Conservation (phyloP, 208 protist species). For the Borovskyia barvae region DNA sequence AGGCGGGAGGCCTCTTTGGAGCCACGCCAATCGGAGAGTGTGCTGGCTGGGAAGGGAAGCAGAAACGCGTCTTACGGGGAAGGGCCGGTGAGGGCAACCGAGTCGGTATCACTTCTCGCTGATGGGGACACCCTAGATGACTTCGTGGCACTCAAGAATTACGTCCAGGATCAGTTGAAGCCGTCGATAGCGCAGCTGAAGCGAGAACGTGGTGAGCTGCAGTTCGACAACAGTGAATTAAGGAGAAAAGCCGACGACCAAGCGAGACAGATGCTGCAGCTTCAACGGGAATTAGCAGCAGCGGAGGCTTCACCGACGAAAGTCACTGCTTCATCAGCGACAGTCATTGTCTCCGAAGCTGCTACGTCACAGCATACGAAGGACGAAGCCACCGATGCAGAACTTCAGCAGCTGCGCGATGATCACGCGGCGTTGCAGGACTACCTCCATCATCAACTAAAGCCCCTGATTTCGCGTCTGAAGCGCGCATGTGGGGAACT, state of each 20-base stretch:
- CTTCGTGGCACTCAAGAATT: not conserved
- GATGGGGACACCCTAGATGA: too few species aligned
- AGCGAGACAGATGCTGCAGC: slow-evolving; percentile 4
- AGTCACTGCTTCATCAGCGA: not conserved
- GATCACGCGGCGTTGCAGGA: slow-evolving; percentile 22
- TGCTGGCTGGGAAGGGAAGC: too few species aligned
- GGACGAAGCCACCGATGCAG: not conserved
- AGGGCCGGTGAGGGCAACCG: too few species aligned
- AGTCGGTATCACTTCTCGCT: too few species aligned
- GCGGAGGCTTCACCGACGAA: too few species aligned
- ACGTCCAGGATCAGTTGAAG: slow-evolving; percentile 16
- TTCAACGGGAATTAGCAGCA: not conserved
- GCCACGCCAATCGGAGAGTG: too few species aligned
- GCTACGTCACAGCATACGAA: not conserved
- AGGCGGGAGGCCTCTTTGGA: too few species aligned
- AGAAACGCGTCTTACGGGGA: too few species aligned
- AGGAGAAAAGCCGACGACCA: slow-evolving; percentile 9
- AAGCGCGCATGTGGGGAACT: not conserved
- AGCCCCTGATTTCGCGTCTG: slow-evolving; percentile 3
- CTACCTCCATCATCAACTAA: slow-evolving; percentile 14
- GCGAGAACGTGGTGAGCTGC: slow-evolving; percentile 24
- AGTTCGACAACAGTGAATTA: slow-evolving; percentile 21
- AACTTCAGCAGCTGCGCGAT: slow-evolving; percentile 15
- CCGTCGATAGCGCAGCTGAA: slow-evolving; percentile 14
- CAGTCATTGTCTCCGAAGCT: not conserved